phyloP scores from a whole-genome alignment of 108 stramenopile species.

The Pseudonitzschia multiseries region DNA sequence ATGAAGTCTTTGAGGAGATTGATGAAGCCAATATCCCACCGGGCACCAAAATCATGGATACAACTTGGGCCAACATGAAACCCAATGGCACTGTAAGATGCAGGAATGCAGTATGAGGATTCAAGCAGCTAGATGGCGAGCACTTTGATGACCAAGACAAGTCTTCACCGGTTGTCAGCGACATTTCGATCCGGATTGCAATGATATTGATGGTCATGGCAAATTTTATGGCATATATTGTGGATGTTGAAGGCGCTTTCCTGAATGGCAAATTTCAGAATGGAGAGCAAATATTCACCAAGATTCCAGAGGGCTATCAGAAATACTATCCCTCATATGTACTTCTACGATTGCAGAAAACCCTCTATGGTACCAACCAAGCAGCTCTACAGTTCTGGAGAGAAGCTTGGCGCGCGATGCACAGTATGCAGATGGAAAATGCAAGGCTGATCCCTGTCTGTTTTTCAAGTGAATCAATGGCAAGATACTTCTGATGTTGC shows the following conservation, averaged over 20 bases:
- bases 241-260: conserved; percentile 44
- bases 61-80: conserved; percentile 47
- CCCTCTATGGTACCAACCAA: conserved; percentile 44
- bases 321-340: conserved; percentile 21
- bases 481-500: conserved; percentile 29
- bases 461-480: conserved; percentile 24
- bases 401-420: neutral
- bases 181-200: conserved; percentile 23
- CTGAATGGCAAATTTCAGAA: conserved; percentile 27
- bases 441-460: conserved; percentile 32
- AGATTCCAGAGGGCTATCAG: conserved; percentile 40
- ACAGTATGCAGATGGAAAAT: neutral
- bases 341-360: conserved; percentile 17
- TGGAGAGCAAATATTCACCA: conserved; percentile 21
- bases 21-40: too few species aligned
- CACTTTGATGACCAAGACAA: conserved; percentile 33
- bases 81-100: conserved; percentile 35
- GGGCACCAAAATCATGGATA: neutral
- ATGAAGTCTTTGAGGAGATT: too few species aligned
- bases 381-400: conserved; percentile 39
- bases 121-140: conserved; percentile 25
- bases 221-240: conserved; percentile 16
- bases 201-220: conserved; percentile 37
- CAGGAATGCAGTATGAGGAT: conserved; percentile 40
- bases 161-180: conserved; percentile 34